Evolutionary conservation across 768 basidiomycete genomes (phyloP).

Genomic region (Chalciporus chontae): DNA sequence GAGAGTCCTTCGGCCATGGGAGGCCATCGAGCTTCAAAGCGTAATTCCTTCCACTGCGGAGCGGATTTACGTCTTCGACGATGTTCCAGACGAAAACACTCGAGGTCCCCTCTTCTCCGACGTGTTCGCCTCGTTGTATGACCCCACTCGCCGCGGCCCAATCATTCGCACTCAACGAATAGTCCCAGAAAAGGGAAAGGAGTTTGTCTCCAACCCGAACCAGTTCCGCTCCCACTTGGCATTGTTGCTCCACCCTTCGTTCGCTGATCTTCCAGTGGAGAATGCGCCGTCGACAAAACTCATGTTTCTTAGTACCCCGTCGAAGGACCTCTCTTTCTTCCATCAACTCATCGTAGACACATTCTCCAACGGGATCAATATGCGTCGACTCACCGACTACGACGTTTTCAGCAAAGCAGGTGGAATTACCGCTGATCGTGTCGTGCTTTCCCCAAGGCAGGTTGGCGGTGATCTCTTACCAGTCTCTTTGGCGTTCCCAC

Average conservation of each 20-base stretch:
- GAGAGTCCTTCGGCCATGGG: conserved; percentile 84
- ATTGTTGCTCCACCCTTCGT: conserved; percentile 23
- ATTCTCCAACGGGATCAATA: conserved; percentile 48
- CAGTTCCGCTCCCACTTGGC: conserved; percentile 43
- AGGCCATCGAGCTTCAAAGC: conserved; percentile 55
- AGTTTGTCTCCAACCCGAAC: conserved; percentile 43
- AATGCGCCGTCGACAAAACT: conserved; percentile 36
- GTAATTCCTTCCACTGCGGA: conserved; percentile 58
- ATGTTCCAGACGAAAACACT: conserved; percentile 59
- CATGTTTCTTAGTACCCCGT: conserved; percentile 51
- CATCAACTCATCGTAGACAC: conserved; percentile 54
- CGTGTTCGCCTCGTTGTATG: conserved; percentile 59
- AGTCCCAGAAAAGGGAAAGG: conserved; percentile 52
- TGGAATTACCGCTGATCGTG: conserved; percentile 64
- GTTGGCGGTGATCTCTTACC: conserved; percentile 42
- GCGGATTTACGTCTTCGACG: conserved; percentile 72
- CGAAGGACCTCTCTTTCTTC: conserved; percentile 42
- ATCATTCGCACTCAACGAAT: conserved; percentile 54
- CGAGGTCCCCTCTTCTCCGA: conserved; percentile 71
- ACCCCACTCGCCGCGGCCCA: conserved; percentile 33
- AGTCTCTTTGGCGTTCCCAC: conserved; percentile 52
- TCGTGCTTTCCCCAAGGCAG: conserved; percentile 57
- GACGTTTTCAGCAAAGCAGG: conserved; percentile 75
- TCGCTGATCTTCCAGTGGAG: conserved; percentile 25
- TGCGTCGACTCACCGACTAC: conserved; percentile 63